phyloP scores from a whole-genome alignment of 1,284 basidiomycete species.

The Sutorius eximius region DNA sequence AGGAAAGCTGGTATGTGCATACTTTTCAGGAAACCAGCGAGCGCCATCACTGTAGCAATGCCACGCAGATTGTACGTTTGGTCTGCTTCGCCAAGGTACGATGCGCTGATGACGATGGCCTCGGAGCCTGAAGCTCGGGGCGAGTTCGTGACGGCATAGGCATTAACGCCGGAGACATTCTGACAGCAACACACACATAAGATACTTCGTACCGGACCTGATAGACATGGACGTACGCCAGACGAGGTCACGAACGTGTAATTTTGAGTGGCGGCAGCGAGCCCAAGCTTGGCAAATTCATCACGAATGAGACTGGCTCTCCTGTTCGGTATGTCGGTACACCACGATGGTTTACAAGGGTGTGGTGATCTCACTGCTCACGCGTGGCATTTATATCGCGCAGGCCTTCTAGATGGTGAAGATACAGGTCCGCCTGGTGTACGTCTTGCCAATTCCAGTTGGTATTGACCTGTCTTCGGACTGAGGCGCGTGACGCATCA shows the following conservation, averaged over 20 bases:
- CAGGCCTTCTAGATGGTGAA: constrained; percentile 66
- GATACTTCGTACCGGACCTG: constrained; percentile 14
- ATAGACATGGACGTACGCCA: constrained; percentile 40
- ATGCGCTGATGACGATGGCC: constrained; percentile 86
- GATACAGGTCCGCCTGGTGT: constrained; percentile 75
- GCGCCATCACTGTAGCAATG: constrained; percentile 76
- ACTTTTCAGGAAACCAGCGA: constrained; percentile 86
- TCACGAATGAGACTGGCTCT: constrained; percentile 55
- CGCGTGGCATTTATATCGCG: constrained; percentile 64
- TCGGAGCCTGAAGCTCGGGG: constrained; percentile 89
- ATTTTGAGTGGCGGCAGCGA: constrained; percentile 65
- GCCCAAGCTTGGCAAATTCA: constrained; percentile 70
- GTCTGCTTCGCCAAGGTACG: constrained; percentile 74
- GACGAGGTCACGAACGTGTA: constrained; percentile 58
- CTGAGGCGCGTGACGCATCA: background rate
- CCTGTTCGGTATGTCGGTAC: constrained; percentile 41
- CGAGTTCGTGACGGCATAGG: constrained; percentile 80
- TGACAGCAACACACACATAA: constrained; percentile 30
- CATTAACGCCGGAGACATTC: constrained; percentile 65
- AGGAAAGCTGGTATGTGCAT: constrained; percentile 20
- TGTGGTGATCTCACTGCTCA: constrained; percentile 56
- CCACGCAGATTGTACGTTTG: constrained; percentile 82
- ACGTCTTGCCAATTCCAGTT: constrained; percentile 91
- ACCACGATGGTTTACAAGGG: background rate
- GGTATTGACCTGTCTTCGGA: constrained; percentile 69